A percentile compares a stretch with the other conserved stretches of the same genome.
These are phyloP conservation scores for Triangularia setosa DNA, from an alignment of 2,329 filamentous ascomycete species.

Conservation along the genomic window DNA sequence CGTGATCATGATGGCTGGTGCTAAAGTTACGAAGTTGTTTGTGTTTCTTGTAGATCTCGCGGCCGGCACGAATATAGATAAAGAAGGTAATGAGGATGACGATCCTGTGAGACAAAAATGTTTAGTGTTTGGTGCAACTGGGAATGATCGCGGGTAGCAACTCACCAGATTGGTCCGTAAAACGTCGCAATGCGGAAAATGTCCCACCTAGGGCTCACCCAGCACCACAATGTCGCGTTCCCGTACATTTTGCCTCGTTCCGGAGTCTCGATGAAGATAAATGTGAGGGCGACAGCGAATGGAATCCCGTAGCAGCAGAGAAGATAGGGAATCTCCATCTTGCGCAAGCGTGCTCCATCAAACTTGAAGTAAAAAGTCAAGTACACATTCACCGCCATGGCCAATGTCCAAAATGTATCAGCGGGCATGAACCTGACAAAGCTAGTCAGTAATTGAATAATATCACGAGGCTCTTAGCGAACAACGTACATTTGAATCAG, in stretches of 20 bases:
- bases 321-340: slow-evolving; percentile 68
- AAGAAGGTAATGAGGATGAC: slow-evolving; percentile 57
- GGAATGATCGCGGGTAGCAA: background rate
- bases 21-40: slow-evolving; percentile 56
- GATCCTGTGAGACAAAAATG: slow-evolving; percentile 42
- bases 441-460: slow-evolving; percentile 13
- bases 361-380: slow-evolving; percentile 75
- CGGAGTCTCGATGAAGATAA: slow-evolving; percentile 58
- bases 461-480: background rate
- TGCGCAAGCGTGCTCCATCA: slow-evolving; percentile 58
- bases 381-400: slow-evolving; percentile 82
- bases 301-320: slow-evolving; percentile 69
- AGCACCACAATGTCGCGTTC: slow-evolving; percentile 76
- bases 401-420: slow-evolving; percentile 71
- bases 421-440: slow-evolving; percentile 69
- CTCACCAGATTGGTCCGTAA: slow-evolving; percentile 68
- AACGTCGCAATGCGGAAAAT: slow-evolving; percentile 70
- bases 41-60: slow-evolving; percentile 64
- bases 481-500: slow-evolving; percentile 72
- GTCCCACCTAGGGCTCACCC: slow-evolving; percentile 65
- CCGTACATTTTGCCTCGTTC: slow-evolving; percentile 62
- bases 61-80: slow-evolving; percentile 64
- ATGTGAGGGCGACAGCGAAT: slow-evolving; percentile 63
- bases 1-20: slow-evolving; percentile 42
- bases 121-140: slow-evolving; percentile 15